Conservation (phyloP, 768 basidiomycete genomes). For the Mrakia hoshinonis region DNA sequence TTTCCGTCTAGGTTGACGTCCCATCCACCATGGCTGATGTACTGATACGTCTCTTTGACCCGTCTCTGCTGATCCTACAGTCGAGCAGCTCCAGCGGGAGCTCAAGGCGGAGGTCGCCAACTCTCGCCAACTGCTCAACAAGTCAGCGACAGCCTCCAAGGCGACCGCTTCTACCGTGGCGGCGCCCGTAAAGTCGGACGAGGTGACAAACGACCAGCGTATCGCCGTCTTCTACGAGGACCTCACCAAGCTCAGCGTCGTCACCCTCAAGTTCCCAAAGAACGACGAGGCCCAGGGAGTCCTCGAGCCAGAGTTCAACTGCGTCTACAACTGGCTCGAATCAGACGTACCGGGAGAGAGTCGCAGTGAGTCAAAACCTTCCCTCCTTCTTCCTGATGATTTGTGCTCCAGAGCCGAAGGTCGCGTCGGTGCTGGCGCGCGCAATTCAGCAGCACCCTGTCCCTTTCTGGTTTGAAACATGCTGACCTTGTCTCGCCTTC, state of each 20-base stretch:
- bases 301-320: constrained; percentile 14
- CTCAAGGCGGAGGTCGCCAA: constrained; percentile 17
- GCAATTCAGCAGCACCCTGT: background rate
- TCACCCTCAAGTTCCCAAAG: constrained; percentile 2
- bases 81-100: constrained; percentile 22
- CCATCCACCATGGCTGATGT: background rate
- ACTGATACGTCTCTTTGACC: background rate
- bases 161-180: background rate
- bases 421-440: background rate
- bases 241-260: constrained; percentile 15
- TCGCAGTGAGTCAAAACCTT: background rate
- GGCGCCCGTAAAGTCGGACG: background rate
- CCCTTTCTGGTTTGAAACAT: background rate
- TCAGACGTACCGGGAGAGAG: background rate
- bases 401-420: background rate
- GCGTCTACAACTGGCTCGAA: constrained; percentile 11
- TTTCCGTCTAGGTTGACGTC: background rate
- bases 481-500: background rate
- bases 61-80: background rate
- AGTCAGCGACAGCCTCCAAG: background rate
- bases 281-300: background rate
- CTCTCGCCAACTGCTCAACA: constrained; percentile 20
- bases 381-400: background rate
- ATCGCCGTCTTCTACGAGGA: constrained; percentile 18
- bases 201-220: constrained; percentile 1